phyloP scores from a whole-genome alignment of 2,329 filamentous ascomycete species.

The Monosporascus ibericus region DNA sequence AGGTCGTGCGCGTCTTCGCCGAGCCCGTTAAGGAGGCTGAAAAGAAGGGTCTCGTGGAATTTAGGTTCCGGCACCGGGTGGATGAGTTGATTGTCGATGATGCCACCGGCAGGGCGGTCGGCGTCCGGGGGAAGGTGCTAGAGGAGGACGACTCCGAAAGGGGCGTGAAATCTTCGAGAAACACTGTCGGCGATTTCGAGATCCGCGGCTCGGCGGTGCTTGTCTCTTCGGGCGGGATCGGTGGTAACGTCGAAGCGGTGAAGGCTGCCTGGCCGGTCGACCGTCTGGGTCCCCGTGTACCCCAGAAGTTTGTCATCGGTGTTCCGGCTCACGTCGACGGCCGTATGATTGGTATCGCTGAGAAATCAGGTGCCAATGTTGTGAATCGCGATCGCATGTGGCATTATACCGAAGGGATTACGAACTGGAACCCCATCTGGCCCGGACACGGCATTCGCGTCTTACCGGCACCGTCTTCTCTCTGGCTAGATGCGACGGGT shows the following conservation, averaged over 20 bases:
- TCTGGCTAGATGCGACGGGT: slow-evolving; percentile 57
- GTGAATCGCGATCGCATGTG: slow-evolving; percentile 60
- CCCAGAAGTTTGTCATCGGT: slow-evolving; percentile 51
- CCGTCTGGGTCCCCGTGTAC: slow-evolving; percentile 49
- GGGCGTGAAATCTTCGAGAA: slow-evolving; percentile 47
- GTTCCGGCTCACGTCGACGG: slow-evolving; percentile 61
- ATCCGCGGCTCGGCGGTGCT: slow-evolving; percentile 46
- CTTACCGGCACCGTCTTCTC: slow-evolving; percentile 53
- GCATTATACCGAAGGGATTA: slow-evolving; percentile 59
- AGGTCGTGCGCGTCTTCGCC: slow-evolving; percentile 51
- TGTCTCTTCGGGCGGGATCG: slow-evolving; percentile 53
- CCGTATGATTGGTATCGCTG: slow-evolving; percentile 53
- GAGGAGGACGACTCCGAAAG: slow-evolving; percentile 42
- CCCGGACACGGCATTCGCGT: slow-evolving; percentile 55
- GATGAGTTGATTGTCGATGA: slow-evolving; percentile 51
- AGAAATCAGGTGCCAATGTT: slow-evolving; percentile 44
- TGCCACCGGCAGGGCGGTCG: slow-evolving; percentile 40
- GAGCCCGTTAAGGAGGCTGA: slow-evolving; percentile 50
- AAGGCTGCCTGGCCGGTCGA: slow-evolving; percentile 53
- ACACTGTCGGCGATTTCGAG: slow-evolving; percentile 45
- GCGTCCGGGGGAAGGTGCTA: slow-evolving; percentile 48
- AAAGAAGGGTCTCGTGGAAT: slow-evolving; percentile 46
- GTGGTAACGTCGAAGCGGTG: slow-evolving; percentile 55
- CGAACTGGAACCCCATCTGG: slow-evolving; percentile 60
- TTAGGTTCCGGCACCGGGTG: slow-evolving; percentile 51